A percentile compares a stretch with the other conserved stretches of the same genome.
Evolutionary conservation across 305 asterid species (phyloP).

Genomic region (Fraxinus ornus): DNA sequence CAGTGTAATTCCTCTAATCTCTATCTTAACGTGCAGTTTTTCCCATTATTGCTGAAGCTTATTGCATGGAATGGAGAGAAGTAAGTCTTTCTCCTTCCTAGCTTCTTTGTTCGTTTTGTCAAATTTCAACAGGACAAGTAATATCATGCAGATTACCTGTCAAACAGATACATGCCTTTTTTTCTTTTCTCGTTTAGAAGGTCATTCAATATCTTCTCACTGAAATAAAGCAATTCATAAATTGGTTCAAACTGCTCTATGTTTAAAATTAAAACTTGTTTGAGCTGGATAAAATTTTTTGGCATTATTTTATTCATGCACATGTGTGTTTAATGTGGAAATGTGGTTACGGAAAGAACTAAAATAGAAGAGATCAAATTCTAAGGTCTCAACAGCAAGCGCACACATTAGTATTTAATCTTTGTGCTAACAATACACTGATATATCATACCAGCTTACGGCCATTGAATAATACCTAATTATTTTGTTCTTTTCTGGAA

Average conservation of each 20-base stretch:
- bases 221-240: neutral
- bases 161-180: conserved; percentile 3
- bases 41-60: conserved; percentile 85
- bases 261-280: neutral
- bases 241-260: neutral
- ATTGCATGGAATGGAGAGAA: conserved; percentile 97
- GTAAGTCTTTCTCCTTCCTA: conserved; percentile 42
- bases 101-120: conserved; percentile 16
- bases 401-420: neutral
- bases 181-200: neutral
- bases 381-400: neutral
- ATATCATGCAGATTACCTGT: conserved; percentile 1
- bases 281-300: neutral
- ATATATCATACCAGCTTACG: neutral
- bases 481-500: neutral
- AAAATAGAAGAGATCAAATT: neutral
- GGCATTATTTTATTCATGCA: neutral
- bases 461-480: neutral
- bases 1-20: conserved; percentile 17
- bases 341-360: neutral
- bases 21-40: conserved; percentile 60
- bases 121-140: conserved; percentile 12
- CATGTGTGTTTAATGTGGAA: neutral
- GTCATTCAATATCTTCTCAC: conserved; percentile 4
- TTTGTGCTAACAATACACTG: neutral